phyloP scores from a whole-genome alignment of 1,284 basidiomycete genomes.

The Pisolithus thermaeus region DNA sequence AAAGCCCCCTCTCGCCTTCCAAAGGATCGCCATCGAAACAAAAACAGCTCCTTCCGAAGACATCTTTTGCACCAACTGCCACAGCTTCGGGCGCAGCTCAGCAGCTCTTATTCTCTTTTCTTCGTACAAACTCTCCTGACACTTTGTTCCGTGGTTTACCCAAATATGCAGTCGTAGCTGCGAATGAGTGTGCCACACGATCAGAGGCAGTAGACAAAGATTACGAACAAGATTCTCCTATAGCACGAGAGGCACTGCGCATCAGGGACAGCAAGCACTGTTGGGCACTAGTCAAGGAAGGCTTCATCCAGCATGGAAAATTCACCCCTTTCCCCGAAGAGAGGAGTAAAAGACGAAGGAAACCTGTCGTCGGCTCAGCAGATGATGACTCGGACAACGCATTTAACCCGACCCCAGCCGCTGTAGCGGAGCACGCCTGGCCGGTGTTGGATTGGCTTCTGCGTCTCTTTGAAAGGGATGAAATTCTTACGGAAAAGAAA shows the following conservation, averaged over 20 bases:
- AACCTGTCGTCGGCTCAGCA: constrained; percentile 16
- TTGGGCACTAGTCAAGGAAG: constrained; percentile 55
- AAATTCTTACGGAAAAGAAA: constrained; percentile 30
- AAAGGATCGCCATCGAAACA: constrained; percentile 31
- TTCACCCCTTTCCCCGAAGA: constrained; percentile 24
- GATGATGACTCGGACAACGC: constrained; percentile 22
- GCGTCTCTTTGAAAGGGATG: constrained; percentile 60
- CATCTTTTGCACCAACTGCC: constrained; percentile 38
- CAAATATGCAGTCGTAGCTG: constrained; percentile 29
- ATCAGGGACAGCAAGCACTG: constrained; percentile 49
- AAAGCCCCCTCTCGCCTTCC: constrained; percentile 38
- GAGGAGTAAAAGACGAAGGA: constrained; percentile 29
- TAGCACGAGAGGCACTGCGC: constrained; percentile 48
- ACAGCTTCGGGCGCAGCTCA: constrained; percentile 45
- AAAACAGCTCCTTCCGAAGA: constrained; percentile 23
- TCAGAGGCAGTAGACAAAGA: constrained; percentile 15
- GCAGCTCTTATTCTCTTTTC: constrained; percentile 50
- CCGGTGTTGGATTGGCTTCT: constrained; percentile 59
- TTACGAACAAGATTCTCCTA: constrained; percentile 48
- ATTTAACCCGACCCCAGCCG: constrained; percentile 22
- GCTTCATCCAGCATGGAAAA: constrained; percentile 40
- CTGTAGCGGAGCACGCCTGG: constrained; percentile 59
- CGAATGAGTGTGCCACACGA: constrained; percentile 8
- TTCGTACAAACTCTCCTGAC: constrained; percentile 49
- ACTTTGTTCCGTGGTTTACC: constrained; percentile 53